phyloP scores from a whole-genome alignment of 139 green algal species.

The Tetradesmus obliquus region DNA sequence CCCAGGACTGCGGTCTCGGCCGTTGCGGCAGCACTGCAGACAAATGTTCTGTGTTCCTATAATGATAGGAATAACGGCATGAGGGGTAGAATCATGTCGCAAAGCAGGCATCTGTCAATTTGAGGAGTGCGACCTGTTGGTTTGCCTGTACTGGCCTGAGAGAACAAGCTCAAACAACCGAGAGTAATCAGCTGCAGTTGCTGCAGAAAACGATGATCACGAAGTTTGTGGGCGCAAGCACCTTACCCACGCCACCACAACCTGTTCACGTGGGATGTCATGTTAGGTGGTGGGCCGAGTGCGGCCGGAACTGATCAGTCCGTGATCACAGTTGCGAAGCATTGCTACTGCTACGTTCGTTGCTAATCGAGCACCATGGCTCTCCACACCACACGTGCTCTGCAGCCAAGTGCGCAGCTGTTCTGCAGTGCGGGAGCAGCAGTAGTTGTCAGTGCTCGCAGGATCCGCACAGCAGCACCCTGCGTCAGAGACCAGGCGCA shows the following conservation, averaged over 20 bases:
- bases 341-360: background rate
- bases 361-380: constrained; percentile 4
- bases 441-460: constrained; percentile 2
- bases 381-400: constrained; percentile 7
- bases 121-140: no score
- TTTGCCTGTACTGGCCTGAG: no score
- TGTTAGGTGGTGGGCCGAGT: background rate
- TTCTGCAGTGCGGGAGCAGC: constrained; percentile 23
- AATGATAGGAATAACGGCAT: no score
- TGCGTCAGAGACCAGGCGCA: background rate
- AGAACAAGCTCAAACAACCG: no score
- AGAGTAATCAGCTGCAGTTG: no score
- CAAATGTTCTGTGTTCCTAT: no score
- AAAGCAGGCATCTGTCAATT: no score
- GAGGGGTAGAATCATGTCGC: no score
- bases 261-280: background rate
- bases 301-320: background rate
- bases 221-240: background rate
- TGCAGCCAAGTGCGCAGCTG: constrained; percentile 31
- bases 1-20: no score
- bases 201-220: no score
- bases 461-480: background rate
- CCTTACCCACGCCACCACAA: background rate
- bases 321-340: background rate
- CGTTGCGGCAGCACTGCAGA: no score